Evolutionary conservation across 2,329 filamentous ascomycete species (phyloP), one percentile per base, ranked within the genome.

Genomic region (Diaporthe helianthi): DNA sequence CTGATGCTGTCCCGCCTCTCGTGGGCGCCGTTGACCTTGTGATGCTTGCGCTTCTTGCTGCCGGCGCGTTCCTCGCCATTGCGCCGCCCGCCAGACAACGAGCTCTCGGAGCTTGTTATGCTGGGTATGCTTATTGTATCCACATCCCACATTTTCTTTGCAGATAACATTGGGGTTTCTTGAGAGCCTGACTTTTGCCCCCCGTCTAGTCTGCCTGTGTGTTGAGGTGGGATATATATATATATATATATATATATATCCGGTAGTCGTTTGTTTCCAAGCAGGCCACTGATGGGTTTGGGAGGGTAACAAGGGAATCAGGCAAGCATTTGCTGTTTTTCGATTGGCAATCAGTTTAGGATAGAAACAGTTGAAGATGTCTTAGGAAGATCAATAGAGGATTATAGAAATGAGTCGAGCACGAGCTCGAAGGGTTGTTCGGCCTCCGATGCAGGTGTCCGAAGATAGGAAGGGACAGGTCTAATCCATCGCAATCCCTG

Each of bases 1-100:
- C 85, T 86, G 68, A 89, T 75, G 77, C 86, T 89, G 51, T 83
- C 82, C 69, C 84, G 82, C 58, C 86, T 82, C 76, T 84, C 70
- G 41, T 70, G 55, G 22, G 47, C 24, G 67, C 64, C 67, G 36
- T 69, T 80, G 26, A 72, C 71, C 51, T 70, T 65, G n/a, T 64
- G 44, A 52, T 65, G 63, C 53, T 74, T 73, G 71, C 70, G 73
- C 72, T 74, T 74, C 74, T 67, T 72, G 68, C 64, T 71, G 67
- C 67, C 70, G 38, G 65, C 46, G 47, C 33, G 47, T 17, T 70
- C 67, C 13, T 65, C 69, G 68, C 65, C 55, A 55, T 67, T 71
- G 67, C 67, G 67, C 63, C 63, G 63, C 26, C 67, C 63, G 15
- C 63, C 47, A 4, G 65, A 65, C n/a, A 67, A 69, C 49, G 67